Conservation (phyloP, 768 basidiomycete species). For the Pleurotus tuber-regium region DNA sequence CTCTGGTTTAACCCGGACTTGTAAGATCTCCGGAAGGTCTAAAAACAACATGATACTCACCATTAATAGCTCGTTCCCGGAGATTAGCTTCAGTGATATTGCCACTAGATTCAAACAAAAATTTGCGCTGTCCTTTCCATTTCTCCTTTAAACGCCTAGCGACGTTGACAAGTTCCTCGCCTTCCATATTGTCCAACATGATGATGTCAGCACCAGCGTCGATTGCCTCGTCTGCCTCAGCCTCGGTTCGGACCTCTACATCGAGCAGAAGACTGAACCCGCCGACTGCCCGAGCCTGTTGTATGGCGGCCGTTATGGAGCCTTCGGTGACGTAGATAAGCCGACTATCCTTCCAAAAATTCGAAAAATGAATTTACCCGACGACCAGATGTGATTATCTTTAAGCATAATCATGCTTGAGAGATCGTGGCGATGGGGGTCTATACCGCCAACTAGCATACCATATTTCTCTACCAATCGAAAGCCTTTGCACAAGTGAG, state of each 20-base stretch:
- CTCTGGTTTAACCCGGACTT: too few species aligned
- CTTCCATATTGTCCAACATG: slow-evolving; percentile 95
- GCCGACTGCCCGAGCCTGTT: slow-evolving; percentile 82
- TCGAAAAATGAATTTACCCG: slow-evolving; percentile 46
- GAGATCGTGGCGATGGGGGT: slow-evolving; percentile 93
- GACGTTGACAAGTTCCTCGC: slow-evolving; percentile 61
- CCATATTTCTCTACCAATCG: slow-evolving; percentile 97
- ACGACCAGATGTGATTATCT: slow-evolving; percentile 99
- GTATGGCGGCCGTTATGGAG: slow-evolving; percentile 86
- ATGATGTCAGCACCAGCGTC: slow-evolving; percentile 92
- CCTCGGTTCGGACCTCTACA: slow-evolving; percentile 87
- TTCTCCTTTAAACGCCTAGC: slow-evolving; percentile 72
- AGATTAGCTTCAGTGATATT: slow-evolving; percentile 91
- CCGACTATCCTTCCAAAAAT: slow-evolving; percentile 9
- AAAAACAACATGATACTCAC: slow-evolving; percentile 38
- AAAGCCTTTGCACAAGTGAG: slow-evolving; percentile 57
- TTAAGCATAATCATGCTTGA: slow-evolving; percentile 99
- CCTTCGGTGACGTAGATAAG: slow-evolving; percentile 38
- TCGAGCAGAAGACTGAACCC: slow-evolving; percentile 92
- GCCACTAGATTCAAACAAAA: slow-evolving; percentile 91
- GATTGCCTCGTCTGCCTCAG: slow-evolving; percentile 96
- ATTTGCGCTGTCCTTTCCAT: slow-evolving; percentile 80
- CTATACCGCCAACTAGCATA: slow-evolving; percentile 97
- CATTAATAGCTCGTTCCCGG: slow-evolving; percentile 75
- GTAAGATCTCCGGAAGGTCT: too few species aligned